Percentiles rank a stretch among this genome's conserved stretches.
phyloP scores from a whole-genome alignment of 805 yeast genomes.

The Phaffomyces antillensis region DNA sequence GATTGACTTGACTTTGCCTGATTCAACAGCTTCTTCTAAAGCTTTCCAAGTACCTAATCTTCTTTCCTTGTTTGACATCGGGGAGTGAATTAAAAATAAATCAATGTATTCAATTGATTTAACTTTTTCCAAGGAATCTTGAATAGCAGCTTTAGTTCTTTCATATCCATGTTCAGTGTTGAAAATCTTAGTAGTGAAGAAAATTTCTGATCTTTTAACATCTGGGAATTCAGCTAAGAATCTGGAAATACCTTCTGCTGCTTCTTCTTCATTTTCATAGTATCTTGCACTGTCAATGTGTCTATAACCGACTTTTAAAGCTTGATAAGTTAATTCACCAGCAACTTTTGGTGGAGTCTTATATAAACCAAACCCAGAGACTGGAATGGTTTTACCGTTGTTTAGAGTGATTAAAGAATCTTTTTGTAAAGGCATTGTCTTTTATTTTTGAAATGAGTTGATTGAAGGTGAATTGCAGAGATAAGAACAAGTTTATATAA shows the following conservation, averaged over 20 bases:
- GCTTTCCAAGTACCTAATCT: slow-evolving; percentile 65
- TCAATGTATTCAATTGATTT: slow-evolving; percentile 56
- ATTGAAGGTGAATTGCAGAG: too few relatives aligned
- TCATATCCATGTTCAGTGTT: slow-evolving; percentile 37
- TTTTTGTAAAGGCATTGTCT: too few relatives aligned
- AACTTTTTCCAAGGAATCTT: slow-evolving; percentile 44
- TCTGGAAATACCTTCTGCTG: slow-evolving; percentile 55
- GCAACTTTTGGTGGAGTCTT: slow-evolving; percentile 6
- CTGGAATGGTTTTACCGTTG: slow-evolving; percentile 5
- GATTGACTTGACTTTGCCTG: slow-evolving; percentile 50
- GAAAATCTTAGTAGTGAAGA: slow-evolving; percentile 11
- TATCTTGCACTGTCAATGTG: slow-evolving; percentile 68
- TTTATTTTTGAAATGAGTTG: too few relatives aligned
- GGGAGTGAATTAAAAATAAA: slow-evolving; percentile 58
- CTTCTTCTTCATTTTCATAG: slow-evolving; percentile 60
- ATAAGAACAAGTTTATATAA: too few relatives aligned
- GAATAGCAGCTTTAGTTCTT: slow-evolving; percentile 47
- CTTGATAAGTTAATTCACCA: slow-evolving; percentile 36
- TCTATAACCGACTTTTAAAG: slow-evolving; percentile 56
- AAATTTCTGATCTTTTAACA: slow-evolving; percentile 51
- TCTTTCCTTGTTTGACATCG: slow-evolving; percentile 38
- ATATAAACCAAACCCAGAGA: slow-evolving; percentile 9
- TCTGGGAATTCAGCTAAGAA: slow-evolving; percentile 39
- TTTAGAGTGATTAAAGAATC: neutral
- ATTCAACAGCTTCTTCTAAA: slow-evolving; percentile 61